Base-by-base conservation (phyloP, 768 basidiomycete species). In the Lyophyllum shimeji region DNA sequence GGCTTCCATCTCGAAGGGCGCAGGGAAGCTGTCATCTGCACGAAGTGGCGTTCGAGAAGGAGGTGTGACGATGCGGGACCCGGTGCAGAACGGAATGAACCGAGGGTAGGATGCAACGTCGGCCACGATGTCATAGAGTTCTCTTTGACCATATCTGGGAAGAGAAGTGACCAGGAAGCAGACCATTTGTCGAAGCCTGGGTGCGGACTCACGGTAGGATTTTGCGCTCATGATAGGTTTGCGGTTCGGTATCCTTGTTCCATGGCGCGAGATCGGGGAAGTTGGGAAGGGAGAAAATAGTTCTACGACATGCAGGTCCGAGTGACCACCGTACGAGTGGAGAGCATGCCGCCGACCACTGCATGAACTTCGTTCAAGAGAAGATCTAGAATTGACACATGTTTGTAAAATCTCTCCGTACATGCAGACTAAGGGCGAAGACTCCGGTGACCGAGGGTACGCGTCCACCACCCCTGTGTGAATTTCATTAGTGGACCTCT, bases 31-130 rank as follows among this genome's bases (percentile, higher is more conserved):
- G 51, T 43, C 60, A 39, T 60, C 65, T 64, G 60, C 63, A 42
- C 23, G 25, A 17, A 37, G 18, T 39, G 48, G 65, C 60, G 34
- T 61, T 49, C 46, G 61, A 49, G 12, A 63, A 46, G 72, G 69
- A 2, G 69, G 65, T 27, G 65, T 61, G 37, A 95, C 74, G 53
- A 95, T 79, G 21, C 82, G 82, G 4, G 93, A 89, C 20, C 76
- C 74, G 12, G 82, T 84, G 74, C 95, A 97, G 70, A 91, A 96
- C 6, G 97, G 96, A 50, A 99, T 76, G 68, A 98, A 99, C 56
- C 74, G 76, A 9, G 85, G 81, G 69, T 98, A 99, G 1, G 90
- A 90, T 15, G 78, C 83, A 24, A 98, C 89, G 71, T 98, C 87
- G 13, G 94, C 82, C 52, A 99, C 93, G 57, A 98, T 71, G 7